Base-by-base conservation (phyloP, 2,329 filamentous ascomycete genomes). In the Aulographum hederae region DNA sequence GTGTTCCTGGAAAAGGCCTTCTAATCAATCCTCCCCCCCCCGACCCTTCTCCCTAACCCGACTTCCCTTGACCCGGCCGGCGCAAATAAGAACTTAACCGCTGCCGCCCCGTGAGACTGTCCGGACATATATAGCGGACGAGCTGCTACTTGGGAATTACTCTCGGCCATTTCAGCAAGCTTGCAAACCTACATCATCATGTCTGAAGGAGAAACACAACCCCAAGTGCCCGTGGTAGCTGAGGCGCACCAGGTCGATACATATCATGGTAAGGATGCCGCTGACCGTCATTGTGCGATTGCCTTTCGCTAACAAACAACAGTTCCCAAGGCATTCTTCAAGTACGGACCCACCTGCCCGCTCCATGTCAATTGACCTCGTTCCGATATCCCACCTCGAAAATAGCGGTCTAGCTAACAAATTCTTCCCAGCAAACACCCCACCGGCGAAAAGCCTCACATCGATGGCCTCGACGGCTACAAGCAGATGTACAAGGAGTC, bases 241-340 rank as follows among this genome's bases (percentile, higher is more conserved):
- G 78, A 84, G 63, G 76, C 78, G 47, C 77, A 82, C 54, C 58
- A 73, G 48, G 76, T 82, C 43, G 73, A 80, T 54, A 84, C 77
- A 14, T 81, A 58, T 54, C 61, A 69, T 47, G 65, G 27, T 28
- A 28, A 13, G 27, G 8, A 6, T 16, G 8, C 8, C 21, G 21
- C 27, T n/a, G n/a, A n/a, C n/a, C n/a, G n/a, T n/a, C n/a, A n/a
- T n/a, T n/a, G n/a, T n/a, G n/a, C n/a, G n/a, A n/a, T n/a, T n/a
- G n/a, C n/a, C n/a, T n/a, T n/a, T n/a, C n/a, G n/a, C n/a, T n/a
- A n/a, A n/a, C n/a, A 14, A 16, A 28, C 27, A 8, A 28, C 27
- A 28, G 27, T 72, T 31, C 69, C 69, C 38, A 56, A 69, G 39
- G 54, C 51, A 3, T 57, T 57, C 40, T 47, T 44, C 36, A 50